phyloP scores from a whole-genome alignment of 768 basidiomycete genomes.

The Naganishia friedmannii region DNA sequence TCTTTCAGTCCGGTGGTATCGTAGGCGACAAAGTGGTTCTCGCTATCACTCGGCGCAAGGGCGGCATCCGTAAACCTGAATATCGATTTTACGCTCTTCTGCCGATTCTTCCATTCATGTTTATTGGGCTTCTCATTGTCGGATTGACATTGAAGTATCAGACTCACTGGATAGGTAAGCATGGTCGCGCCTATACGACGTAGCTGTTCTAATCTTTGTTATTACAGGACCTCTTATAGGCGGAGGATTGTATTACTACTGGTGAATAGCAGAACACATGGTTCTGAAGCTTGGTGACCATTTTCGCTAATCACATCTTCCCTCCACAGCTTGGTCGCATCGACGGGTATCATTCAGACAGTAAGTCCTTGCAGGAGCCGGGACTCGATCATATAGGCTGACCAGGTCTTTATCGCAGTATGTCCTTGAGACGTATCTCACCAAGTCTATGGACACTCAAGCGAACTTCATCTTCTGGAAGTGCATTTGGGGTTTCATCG shows the following conservation, averaged over 20 bases:
- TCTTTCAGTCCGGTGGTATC: constrained; percentile 31
- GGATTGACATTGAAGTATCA: constrained; percentile 35
- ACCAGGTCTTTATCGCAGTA: constrained; percentile 21
- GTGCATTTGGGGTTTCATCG: constrained; percentile 41
- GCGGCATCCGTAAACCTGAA: constrained; percentile 39
- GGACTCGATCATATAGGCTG: neutral
- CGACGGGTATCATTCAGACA: constrained; percentile 39
- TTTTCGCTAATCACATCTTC: too few relatives aligned
- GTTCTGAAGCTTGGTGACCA: too few relatives aligned
- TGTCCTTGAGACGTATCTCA: constrained; percentile 39
- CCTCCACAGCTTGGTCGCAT: constrained; percentile 25
- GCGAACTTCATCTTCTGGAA: constrained; percentile 42
- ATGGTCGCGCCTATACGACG: neutral
- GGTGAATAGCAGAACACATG: neutral
- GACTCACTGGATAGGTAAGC: constrained; percentile 35
- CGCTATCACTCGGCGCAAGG: constrained; percentile 28
- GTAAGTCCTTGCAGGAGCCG: neutral
- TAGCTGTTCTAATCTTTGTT: neutral
- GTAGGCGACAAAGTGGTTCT: constrained; percentile 39
- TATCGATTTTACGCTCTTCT: constrained; percentile 37
- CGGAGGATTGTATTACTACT: constrained; percentile 37
- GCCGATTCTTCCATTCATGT: constrained; percentile 39
- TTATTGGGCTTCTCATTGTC: constrained; percentile 35
- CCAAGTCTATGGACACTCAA: constrained; percentile 36
- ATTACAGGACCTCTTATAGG: constrained; percentile 35